phyloP scores from a whole-genome alignment of 2,329 filamentous ascomycete species.

The Colletotrichum ledebouriae region DNA sequence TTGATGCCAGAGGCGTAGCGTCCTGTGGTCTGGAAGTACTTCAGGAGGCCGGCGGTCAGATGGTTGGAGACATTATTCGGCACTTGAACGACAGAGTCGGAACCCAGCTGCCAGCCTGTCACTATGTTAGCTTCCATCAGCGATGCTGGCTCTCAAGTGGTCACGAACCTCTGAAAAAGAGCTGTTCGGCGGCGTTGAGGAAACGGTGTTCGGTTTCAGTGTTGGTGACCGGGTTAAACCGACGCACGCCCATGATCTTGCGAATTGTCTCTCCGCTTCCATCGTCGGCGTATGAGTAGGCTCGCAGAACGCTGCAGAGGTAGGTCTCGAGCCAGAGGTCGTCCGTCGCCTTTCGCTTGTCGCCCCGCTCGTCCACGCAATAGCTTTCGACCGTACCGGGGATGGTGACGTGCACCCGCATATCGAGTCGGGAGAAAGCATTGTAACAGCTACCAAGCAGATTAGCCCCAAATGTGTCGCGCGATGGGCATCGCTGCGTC shows the following conservation, averaged over 20 bases:
- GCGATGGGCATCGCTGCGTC: constrained; percentile 27
- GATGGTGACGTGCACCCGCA: constrained; percentile 98
- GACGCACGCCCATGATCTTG: constrained; percentile 95
- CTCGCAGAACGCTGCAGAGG: constrained; percentile 91
- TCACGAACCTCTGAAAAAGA: constrained; percentile 88
- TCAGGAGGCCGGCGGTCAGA: constrained; percentile 90
- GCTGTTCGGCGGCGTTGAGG: constrained; percentile 89
- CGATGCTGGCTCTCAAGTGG: background rate
- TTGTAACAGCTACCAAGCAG: constrained; percentile 83
- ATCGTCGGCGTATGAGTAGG: constrained; percentile 97
- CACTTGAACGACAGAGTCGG: constrained; percentile 96
- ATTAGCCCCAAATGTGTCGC: constrained; percentile 50
- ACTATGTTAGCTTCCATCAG: constrained; percentile 42
- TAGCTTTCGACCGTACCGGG: constrained; percentile 97
- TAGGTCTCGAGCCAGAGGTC: constrained; percentile 98
- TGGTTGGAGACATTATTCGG: constrained; percentile 98
- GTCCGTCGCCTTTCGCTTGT: constrained; percentile 93
- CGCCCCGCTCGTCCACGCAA: constrained; percentile 95
- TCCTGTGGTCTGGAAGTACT: constrained; percentile 95
- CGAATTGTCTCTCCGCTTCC: constrained; percentile 94
- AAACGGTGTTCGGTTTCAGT: constrained; percentile 99
- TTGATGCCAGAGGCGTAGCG: constrained; percentile 97
- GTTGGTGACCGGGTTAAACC: constrained; percentile 97
- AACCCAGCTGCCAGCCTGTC: constrained; percentile 91
- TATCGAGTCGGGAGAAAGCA: constrained; percentile 97